A percentile compares a stretch with the other conserved stretches of the same genome.
Evolutionary conservation across 495 filamentous ascomycete genomes (phyloP).

Genomic region (Copromyces sp.): DNA sequence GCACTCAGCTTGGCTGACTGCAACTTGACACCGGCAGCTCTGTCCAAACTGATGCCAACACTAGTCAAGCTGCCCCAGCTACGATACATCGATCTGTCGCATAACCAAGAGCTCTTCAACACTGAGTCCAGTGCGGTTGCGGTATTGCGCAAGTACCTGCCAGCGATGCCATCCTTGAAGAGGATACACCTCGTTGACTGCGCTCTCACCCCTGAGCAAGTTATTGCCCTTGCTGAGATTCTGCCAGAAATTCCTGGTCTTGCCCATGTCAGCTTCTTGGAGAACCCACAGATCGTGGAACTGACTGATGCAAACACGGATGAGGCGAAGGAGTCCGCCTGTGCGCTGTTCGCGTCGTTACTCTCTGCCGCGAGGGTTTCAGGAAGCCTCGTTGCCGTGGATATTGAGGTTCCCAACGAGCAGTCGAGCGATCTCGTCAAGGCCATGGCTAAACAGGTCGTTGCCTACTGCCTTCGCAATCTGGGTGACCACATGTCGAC

Average conservation of each 20-base stretch:
- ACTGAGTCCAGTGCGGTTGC: slow-evolving; percentile 62
- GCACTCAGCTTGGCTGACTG: slow-evolving; percentile 84
- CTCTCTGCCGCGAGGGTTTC: slow-evolving; percentile 83
- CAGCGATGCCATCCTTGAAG: slow-evolving; percentile 69
- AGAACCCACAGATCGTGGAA: slow-evolving; percentile 62
- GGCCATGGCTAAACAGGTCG: slow-evolving; percentile 83
- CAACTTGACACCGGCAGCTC: slow-evolving; percentile 58
- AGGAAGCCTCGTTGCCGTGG: slow-evolving; percentile 72
- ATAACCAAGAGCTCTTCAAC: slow-evolving; percentile 75
- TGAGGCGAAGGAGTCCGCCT: slow-evolving; percentile 78
- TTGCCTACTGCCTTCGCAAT: slow-evolving; percentile 87
- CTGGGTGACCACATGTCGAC: slow-evolving; percentile 43
- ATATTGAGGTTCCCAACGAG: slow-evolving; percentile 75
- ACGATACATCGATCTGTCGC: slow-evolving; percentile 82
- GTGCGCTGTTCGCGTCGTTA: slow-evolving; percentile 84
- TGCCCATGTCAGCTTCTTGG: slow-evolving; percentile 79
- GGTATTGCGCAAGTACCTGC: slow-evolving; percentile 71
- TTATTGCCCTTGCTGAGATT: slow-evolving; percentile 80
- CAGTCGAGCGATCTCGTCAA: slow-evolving; percentile 82
- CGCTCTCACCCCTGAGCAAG: slow-evolving; percentile 74
- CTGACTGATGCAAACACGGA: slow-evolving; percentile 61
- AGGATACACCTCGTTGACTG: slow-evolving; percentile 84
- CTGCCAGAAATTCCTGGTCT: slow-evolving; percentile 74
- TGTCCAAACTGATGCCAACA: slow-evolving; percentile 68
- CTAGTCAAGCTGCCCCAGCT: slow-evolving; percentile 63